Percentiles rank a stretch among this genome's conserved stretches.
Conservation (phyloP, 495 filamentous ascomycete species). For the Hypoxylon fragiforme region DNA sequence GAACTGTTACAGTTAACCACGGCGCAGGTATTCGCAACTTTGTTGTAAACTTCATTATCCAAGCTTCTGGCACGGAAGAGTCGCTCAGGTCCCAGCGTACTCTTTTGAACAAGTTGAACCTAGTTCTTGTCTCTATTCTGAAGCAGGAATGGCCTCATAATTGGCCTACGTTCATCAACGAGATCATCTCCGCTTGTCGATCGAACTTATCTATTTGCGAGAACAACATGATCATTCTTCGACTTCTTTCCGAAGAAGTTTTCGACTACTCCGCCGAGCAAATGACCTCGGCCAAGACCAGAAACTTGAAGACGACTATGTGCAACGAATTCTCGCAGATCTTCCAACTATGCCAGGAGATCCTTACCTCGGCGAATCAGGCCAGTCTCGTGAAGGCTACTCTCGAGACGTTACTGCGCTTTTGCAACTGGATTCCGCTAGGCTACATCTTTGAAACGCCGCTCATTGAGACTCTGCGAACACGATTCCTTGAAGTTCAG, state of each 20-base stretch:
- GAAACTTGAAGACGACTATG: slow-evolving; percentile 97
- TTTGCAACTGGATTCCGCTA: slow-evolving; percentile 97
- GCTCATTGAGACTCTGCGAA: slow-evolving; percentile 91
- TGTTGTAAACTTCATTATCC: slow-evolving; percentile 95
- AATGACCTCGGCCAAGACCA: slow-evolving; percentile 95
- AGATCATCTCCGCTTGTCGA: slow-evolving; percentile 95
- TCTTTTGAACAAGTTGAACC: slow-evolving; percentile 95
- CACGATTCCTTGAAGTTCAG: slow-evolving; percentile 83
- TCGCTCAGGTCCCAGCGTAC: slow-evolving; percentile 77
- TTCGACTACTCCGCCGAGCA: slow-evolving; percentile 98
- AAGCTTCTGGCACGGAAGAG: slow-evolving; percentile 86
- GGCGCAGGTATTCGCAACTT: slow-evolving; percentile 91
- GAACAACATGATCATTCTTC: slow-evolving; percentile 99
- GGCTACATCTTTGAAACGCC: slow-evolving; percentile 98
- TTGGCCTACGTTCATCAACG: slow-evolving; percentile 99
- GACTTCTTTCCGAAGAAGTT: slow-evolving; percentile 94
- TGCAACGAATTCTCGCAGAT: slow-evolving; percentile 96
- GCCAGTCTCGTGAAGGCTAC: slow-evolving; percentile 90
- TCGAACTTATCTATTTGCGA: slow-evolving; percentile 95
- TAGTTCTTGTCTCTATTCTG: slow-evolving; percentile 93
- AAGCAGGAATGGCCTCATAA: slow-evolving; percentile 99
- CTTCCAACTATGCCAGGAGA: slow-evolving; percentile 94
- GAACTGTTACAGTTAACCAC: slow-evolving; percentile 21
- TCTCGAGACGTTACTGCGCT: slow-evolving; percentile 89
- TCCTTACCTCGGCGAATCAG: slow-evolving; percentile 85